Evolutionary conservation across 768 basidiomycete genomes (phyloP).

Genomic region (Podaxis sp.): DNA sequence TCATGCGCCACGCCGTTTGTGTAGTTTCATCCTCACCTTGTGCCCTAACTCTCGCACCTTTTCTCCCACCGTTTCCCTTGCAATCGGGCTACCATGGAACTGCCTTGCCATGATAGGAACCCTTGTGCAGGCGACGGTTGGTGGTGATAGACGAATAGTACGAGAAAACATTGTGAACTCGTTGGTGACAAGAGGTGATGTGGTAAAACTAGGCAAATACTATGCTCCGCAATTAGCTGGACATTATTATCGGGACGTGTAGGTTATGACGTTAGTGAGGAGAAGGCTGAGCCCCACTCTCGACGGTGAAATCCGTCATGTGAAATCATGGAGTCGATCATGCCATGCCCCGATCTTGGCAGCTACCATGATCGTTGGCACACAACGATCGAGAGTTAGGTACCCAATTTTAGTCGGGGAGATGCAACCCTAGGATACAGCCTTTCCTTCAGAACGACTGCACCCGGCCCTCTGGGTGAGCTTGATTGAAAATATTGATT

Average conservation of each 20-base stretch:
- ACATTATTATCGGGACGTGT: neutral
- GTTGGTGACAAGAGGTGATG: neutral
- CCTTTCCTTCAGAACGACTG: neutral
- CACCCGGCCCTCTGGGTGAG: neutral
- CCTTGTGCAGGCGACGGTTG: neutral
- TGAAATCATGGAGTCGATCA: too few species aligned
- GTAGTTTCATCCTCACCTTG: slow-evolving; percentile 24
- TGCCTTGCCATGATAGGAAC: slow-evolving; percentile 16
- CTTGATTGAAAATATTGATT: neutral
- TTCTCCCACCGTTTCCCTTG: slow-evolving; percentile 36
- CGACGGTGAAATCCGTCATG: neutral
- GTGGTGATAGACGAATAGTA: neutral
- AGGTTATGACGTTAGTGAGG: slow-evolving; percentile 9
- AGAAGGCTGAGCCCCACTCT: neutral
- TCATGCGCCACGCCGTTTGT: neutral
- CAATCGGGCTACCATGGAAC: slow-evolving; percentile 31
- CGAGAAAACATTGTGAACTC: neutral
- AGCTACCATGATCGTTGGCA: neutral
- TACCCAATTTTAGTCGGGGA: neutral
- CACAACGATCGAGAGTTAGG: neutral
- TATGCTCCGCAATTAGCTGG: neutral
- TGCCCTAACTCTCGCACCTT: slow-evolving; percentile 42
- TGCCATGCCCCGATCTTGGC: neutral
- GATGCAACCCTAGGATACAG: too few species aligned
- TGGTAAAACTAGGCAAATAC: neutral